Evolutionary conservation across 306 rosid species (phyloP).

Genomic region (Casuarina equisetifolia): DNA sequence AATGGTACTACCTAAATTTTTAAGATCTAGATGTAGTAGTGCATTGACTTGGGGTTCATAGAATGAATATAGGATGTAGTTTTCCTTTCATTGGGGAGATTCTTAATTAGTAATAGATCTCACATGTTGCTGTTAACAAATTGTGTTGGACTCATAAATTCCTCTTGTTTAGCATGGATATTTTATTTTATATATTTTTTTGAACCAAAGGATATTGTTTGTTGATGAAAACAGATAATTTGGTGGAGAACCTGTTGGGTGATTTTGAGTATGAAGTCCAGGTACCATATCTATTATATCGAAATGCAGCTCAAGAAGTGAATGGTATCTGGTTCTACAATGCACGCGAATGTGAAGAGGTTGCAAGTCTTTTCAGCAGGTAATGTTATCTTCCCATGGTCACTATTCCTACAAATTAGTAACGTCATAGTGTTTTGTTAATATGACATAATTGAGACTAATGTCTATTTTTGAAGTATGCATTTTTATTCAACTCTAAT

Average conservation of each 20-base stretch:
- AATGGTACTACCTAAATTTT: neutral
- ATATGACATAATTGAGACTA: neutral
- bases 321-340: slow-evolving; percentile 68
- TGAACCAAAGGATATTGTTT: neutral
- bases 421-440: neutral
- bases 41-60: neutral
- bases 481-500: neutral
- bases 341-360: slow-evolving; percentile 61
- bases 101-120: neutral
- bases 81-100: neutral
- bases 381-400: slow-evolving; percentile 18
- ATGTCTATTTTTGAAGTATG: neutral
- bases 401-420: slow-evolving; percentile 4
- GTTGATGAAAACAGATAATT: slow-evolving; percentile 49
- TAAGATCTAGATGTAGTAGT: neutral
- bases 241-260: slow-evolving; percentile 66
- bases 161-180: slow-evolving; percentile 14
- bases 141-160: slow-evolving; percentile 11
- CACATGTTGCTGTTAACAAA: neutral
- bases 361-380: slow-evolving; percentile 67
- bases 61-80: neutral
- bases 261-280: slow-evolving; percentile 67
- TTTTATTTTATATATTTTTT: slow-evolving; percentile 11
- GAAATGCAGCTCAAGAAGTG: slow-evolving; percentile 70
- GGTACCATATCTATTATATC: slow-evolving; percentile 58